Base-by-base conservation (phyloP, 2,329 filamentous ascomycete genomes). In the Aspergillus tanneri region DNA sequence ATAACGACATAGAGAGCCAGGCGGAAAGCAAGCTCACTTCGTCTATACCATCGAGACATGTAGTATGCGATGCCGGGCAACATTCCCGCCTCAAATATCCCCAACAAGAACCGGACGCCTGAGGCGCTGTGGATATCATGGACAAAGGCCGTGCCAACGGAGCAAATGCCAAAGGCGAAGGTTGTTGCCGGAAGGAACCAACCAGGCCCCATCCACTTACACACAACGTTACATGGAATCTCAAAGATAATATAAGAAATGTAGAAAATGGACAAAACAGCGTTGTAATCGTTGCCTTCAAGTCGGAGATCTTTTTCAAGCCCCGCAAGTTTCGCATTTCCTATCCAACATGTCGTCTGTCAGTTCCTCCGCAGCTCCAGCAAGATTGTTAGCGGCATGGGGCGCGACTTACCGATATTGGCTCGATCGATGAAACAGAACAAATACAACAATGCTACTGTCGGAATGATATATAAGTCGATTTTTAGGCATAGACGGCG, bases 31-130 rank as follows among this genome's bases (percentile, higher is more conserved):
- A 89, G 69, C 66, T 89, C 86, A 44, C 77, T 78, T 21, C 83
- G 75, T 16, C 83, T 74, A 55, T 88, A 89, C 85, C 85, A 89
- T 44, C 85, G 74, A 1, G 80, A 84, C 23, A 88, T 69, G 58
- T 88, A 89, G 66, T 88, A 90, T 0, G 85, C 84, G 34, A 88
- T 87, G 0, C 86, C 86, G 0, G 86, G 86, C 48, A 88, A 67
- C 79, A 89, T 82, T 5, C 86, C 86, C 0, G 86, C 83, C 66
- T 90, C 86, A 48, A 88, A 87, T 5, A 86, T 67, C 12, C 82
- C 83, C 0, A 87, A 76, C 0, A 88, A 53, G 57, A 89, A 88
- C 5, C 86, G 80, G 0, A 88, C 84, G 14, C 76, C 84, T 34
- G 74, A 82, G 2, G 74, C 70, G 2, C 74, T 67, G 2, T 75